Evolutionary conservation across 495 filamentous ascomycete species (phyloP).

Genomic region (Trichoderma gamsii): DNA sequence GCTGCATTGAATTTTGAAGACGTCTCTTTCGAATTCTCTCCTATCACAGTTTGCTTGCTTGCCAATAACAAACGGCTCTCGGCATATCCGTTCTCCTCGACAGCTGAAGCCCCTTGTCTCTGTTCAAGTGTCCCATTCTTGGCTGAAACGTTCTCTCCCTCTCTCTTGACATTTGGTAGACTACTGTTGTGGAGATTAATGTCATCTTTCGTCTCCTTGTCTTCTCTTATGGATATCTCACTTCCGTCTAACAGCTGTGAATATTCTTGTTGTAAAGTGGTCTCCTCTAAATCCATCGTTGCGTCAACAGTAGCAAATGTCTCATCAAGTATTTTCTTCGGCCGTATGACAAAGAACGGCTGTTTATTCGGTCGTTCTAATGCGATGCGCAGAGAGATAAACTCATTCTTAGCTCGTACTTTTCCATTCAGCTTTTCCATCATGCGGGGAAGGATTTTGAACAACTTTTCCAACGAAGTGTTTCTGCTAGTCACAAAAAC

Average conservation of each 20-base stretch:
- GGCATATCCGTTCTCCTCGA: neutral
- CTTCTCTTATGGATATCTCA: neutral
- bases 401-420: neutral
- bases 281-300: neutral
- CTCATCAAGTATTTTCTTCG: neutral
- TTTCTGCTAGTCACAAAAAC: constrained; percentile 17
- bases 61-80: neutral
- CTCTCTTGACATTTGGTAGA: neutral
- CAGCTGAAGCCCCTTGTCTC: neutral
- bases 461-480: constrained; percentile 15
- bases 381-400: neutral
- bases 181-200: neutral
- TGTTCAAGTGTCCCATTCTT: neutral
- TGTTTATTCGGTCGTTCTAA: neutral
- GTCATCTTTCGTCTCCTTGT: neutral
- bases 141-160: neutral
- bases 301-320: neutral
- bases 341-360: neutral
- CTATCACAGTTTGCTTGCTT: neutral
- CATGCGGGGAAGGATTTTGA: neutral
- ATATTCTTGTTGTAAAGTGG: neutral
- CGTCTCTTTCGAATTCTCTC: neutral
- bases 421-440: neutral
- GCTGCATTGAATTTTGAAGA: too few relatives aligned
- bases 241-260: neutral